Percentiles rank a stretch among this genome's conserved stretches.
phyloP scores from a whole-genome alignment of 495 filamentous ascomycete genomes.

The Hypomontagnella monticulosa region DNA sequence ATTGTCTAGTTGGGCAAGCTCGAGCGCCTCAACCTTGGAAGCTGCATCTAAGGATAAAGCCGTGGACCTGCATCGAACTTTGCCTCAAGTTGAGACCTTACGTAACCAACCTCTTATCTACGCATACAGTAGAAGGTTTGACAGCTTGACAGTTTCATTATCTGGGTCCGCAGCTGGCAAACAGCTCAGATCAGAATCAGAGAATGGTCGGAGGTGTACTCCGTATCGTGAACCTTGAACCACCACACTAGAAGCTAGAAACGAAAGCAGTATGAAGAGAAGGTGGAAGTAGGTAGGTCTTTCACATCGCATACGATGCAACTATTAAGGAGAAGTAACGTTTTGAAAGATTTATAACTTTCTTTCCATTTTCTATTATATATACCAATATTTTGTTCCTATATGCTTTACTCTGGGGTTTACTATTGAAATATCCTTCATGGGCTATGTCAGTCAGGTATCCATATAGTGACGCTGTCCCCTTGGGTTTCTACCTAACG shows the following conservation, averaged over 20 bases:
- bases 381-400: not conserved
- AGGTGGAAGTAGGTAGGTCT: conserved; percentile 12
- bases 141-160: not conserved
- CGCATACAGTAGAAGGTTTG: not conserved
- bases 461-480: conserved; percentile 13
- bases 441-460: conserved; percentile 15
- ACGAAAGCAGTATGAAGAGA: too few relatives aligned
- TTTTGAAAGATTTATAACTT: conserved; percentile 9
- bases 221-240: conserved; percentile 2
- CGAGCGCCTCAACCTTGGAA: too few relatives aligned
- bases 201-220: not conserved
- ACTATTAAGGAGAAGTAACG: conserved; percentile 12
- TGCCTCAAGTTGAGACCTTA: not conserved
- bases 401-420: too few relatives aligned
- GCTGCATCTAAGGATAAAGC: too few relatives aligned
- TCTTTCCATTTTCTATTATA: conserved; percentile 8
- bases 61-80: not conserved
- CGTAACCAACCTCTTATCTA: not conserved
- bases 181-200: not conserved
- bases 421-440: too few relatives aligned
- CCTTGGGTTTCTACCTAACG: conserved; percentile 5
- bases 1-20: conserved; percentile 2
- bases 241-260: conserved; percentile 1
- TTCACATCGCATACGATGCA: conserved; percentile 6
- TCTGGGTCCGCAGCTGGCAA: not conserved